phyloP scores from a whole-genome alignment of 129 eudicot genomes.

The Flaveria robusta region DNA sequence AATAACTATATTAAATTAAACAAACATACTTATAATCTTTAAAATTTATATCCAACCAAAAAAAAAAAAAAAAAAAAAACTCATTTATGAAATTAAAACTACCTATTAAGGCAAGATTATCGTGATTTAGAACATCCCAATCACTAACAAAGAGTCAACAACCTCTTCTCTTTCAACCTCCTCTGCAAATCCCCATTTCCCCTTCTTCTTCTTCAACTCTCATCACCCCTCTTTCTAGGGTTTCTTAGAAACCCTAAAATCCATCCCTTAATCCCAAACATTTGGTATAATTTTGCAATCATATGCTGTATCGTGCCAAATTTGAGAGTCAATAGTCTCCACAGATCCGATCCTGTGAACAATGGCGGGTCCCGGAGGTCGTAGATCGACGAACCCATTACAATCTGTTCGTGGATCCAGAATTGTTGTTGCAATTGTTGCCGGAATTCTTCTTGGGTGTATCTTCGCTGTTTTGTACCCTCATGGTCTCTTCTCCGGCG shows the following conservation, averaged over 20 bases:
- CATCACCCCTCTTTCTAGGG: not conserved
- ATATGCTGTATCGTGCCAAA: conserved; percentile 4
- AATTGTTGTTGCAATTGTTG: conserved; percentile 57
- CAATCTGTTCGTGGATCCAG: conserved; percentile 58
- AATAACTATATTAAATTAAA: too few relatives aligned
- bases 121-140: not conserved
- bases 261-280: not conserved
- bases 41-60: too few relatives aligned
- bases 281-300: not conserved
- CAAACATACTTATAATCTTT: too few relatives aligned
- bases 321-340: conserved; percentile 7
- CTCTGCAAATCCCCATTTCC: not conserved
- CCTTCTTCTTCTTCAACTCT: not conserved
- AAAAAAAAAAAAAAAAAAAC: not conserved
- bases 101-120: not conserved
- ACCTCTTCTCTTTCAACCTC: not conserved
- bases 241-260: conserved; percentile 1
- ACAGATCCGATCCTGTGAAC: conserved; percentile 31
- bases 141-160: conserved; percentile 1
- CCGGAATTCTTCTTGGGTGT: conserved; percentile 65
- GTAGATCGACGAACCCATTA: conserved; percentile 52
- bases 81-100: not conserved
- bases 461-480: conserved; percentile 67
- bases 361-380: conserved; percentile 54
- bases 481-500: conserved; percentile 51